Base-by-base conservation (phyloP, 352 stramenopile species). In the Globisporangium lucens region DNA sequence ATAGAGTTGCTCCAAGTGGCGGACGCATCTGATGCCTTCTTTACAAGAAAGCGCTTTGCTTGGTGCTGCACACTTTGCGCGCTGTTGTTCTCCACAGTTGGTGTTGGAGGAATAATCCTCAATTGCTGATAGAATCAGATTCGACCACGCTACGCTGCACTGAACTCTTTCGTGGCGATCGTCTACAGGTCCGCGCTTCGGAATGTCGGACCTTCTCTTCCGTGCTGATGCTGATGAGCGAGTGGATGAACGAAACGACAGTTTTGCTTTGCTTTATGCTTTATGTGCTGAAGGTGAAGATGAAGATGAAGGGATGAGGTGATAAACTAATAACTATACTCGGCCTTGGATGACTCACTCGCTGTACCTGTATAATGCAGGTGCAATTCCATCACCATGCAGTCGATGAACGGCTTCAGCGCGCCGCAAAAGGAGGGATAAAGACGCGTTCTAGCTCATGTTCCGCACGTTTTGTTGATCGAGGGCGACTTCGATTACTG, bases 151-250 rank as follows among this genome's bases (percentile, higher is more conserved):
- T 46, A 17, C 12, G 38, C 12, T 58, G 52, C 38, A 58, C 52
- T 58, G 52, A 6, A 58, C 52, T 58, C 52, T 57, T 55, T 30
- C 3, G 47, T 17, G 22, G 47, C n/a, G 47, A 9, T 61, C 56
- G 56, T 30, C 56, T 49, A 47, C 33, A 61, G 33, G 30, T 61
- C 56, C 15, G 9, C 56, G 9, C 2, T 20, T 61, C 24, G 13
- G 9, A 22, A 29, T 38, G 30, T n/a, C 56, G 33, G 56, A 61
- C 56, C 56, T 49, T 61, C 56, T 49, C 30, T 59, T 59, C 15
- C 53, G 53, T 17, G 53, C 29, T 27, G 38, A 17, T 46, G 38
- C 38, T 46, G 20, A 51, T 22, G 43, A 51, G 17, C 43, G 43
- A 51, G 15, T 47, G 38, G 17, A 46, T 12, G 38, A 51, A 51